Evolutionary conservation across 2,329 filamentous ascomycete genomes (phyloP), one percentile per base, ranked within the genome.

Genomic region (Trichoderma koningii): DNA sequence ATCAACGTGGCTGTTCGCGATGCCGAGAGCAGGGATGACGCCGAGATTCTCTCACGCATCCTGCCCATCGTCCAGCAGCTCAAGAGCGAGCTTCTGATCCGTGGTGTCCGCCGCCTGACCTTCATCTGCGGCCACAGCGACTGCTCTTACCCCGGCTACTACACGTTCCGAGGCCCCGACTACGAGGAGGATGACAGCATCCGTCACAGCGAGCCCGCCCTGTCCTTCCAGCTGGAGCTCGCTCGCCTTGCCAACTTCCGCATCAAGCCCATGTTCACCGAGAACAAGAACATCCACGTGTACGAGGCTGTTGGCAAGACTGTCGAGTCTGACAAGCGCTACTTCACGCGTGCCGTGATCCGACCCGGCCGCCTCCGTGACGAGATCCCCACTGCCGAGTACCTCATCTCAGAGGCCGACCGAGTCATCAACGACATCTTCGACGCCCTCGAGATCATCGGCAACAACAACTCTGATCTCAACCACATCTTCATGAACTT

Each of bases 401-500:
- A 99, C 80, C 87, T 99, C 76, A 96, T 97, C 72, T 97, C 93
- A 0, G 95, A 99, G 82, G 93, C 94, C 45, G 94, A 99, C 75
- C 89, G 95, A 69, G 85, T 98, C 72, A 93, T 99, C 86, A 98
- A 92, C 76, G 95, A 99, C 76, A 98, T 99, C 73, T 87, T 98
- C 60, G 95, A 99, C 75, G 95, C 95, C 51, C 84, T 99, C 66
- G 95, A 99, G 84, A 97, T 99, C 72, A 96, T 97, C 75, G 95
- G 95, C 75, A 97, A 97, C 85, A 98, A 97, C 83, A 96, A 96
- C 82, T 97, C 95, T 59, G 95, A 99, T 83, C 85, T 99, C 75
- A 99, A 99, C 84, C 95, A 99, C 82, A 95, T 99, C 85, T 99
- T 99, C 83, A 95, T 99, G 85, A 98, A 99, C 86, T 99, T 99